Evolutionary conservation across 257 asterid genomes (phyloP), one percentile per base, ranked within the genome.

Genomic region (Euphrasia confusa): DNA sequence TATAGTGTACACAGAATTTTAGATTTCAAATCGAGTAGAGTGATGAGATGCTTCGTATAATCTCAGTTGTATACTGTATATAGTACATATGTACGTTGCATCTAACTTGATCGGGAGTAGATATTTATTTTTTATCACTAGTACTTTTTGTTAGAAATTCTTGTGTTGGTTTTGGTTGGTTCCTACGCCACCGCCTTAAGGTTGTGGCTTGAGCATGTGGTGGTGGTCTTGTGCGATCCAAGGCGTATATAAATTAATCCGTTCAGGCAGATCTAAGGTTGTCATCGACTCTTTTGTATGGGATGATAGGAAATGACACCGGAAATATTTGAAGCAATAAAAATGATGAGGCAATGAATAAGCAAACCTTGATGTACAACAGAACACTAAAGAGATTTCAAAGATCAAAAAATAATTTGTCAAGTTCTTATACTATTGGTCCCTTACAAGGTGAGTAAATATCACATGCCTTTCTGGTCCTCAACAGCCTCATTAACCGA

Each of bases 401-500:
- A 62, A 26, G 3, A 47, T 35, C 10, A 35, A 33, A 33, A 35
- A 35, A 35, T 35, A 35, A 9, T 6, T 5, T 5, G 40, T 35
- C 2, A 35, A 35, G 1, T 9, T 6, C 10, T 35, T 3, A 3
- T 45, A 11, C 17, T 45, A 12, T 45, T 45, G 40, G 15, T 11
- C 7, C 49, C 15, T 4, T 44, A 10, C 52, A 12, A 45, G 1
- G 1, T 45, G 1, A 0, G 5, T 45, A 4, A n/a, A 45, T 7
- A 0, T 45, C 18, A 45, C 18, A 8, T 12, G 52, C 21, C 9
- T 10, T 4, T 11, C 52, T 45, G 18, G n/a, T 45, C 52, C 52
- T 13, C 56, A 50, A 50, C 26, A 50, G 11, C 55, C 28, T 50
- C 55, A 7, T 57, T 71, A 53, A 71, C 32, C 71, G 81, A 72